phyloP scores from a whole-genome alignment of 2,329 filamentous ascomycete genomes.

The Cercospora janseana region DNA sequence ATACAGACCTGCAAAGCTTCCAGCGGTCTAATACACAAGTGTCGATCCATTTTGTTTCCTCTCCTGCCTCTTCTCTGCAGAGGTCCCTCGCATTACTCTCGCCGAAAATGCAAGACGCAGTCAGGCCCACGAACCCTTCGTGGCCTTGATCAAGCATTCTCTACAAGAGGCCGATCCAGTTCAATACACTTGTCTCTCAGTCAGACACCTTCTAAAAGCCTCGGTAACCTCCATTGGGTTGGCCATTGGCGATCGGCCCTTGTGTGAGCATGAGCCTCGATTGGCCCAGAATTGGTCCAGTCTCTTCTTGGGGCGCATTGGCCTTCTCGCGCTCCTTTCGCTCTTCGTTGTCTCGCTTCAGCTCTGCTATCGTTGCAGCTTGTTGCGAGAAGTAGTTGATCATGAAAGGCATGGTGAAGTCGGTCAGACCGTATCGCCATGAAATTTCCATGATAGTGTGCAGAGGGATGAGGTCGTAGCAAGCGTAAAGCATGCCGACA shows the following conservation, averaged over 20 bases:
- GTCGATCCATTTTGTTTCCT: background rate
- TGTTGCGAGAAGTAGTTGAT: constrained; percentile 96
- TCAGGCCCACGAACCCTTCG: constrained; percentile 10
- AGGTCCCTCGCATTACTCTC: background rate
- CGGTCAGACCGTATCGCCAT: constrained; percentile 89
- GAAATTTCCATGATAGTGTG: constrained; percentile 93
- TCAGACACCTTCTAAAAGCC: constrained; percentile 9
- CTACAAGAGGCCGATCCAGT: background rate
- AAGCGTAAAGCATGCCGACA: constrained; percentile 98
- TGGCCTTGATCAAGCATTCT: background rate
- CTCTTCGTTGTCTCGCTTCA: constrained; percentile 96
- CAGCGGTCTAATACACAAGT: constrained; percentile 9
- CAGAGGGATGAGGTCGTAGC: constrained; percentile 93
- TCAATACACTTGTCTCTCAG: background rate
- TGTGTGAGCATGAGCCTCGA: constrained; percentile 94
- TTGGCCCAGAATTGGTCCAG: constrained; percentile 85
- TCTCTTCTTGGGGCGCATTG: constrained; percentile 80
- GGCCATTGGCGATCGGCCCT: constrained; percentile 62
- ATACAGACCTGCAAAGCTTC: constrained; percentile 12
- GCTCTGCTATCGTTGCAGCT: constrained; percentile 74
- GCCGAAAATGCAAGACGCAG: background rate
- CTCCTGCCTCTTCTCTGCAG: constrained; percentile 10
- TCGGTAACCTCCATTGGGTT: constrained; percentile 57
- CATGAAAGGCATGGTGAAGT: constrained; percentile 99
- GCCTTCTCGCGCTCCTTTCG: constrained; percentile 72